Evolutionary conservation across 2,329 filamentous ascomycete species (phyloP).

Genomic region (Aulographum hederae): DNA sequence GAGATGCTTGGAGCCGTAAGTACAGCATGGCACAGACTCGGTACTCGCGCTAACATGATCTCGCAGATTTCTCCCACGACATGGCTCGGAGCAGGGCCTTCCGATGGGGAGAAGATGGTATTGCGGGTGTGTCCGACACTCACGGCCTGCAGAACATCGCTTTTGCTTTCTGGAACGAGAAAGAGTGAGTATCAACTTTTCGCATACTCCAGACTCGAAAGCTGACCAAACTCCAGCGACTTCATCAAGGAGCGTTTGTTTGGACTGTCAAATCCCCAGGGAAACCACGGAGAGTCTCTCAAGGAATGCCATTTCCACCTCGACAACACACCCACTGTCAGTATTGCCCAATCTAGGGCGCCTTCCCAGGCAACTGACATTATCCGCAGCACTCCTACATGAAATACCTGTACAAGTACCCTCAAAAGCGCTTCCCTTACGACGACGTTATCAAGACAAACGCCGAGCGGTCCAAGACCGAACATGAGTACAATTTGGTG

Average conservation of each 20-base stretch:
- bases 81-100: conserved; percentile 77
- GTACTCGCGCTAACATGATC: too few relatives aligned
- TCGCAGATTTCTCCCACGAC: conserved; percentile 76
- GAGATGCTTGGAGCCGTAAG: conserved; percentile 91
- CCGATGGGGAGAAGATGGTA: conserved; percentile 93
- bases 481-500: conserved; percentile 79
- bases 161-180: conserved; percentile 94
- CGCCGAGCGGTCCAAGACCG: conserved; percentile 52
- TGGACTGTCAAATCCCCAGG: conserved; percentile 86
- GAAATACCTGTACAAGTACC: conserved; percentile 97
- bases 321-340: conserved; percentile 69
- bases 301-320: conserved; percentile 95
- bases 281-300: conserved; percentile 91
- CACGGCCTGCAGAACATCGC: conserved; percentile 85
- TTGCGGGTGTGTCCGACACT: conserved; percentile 86
- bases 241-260: conserved; percentile 93
- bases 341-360: conserved; percentile 11
- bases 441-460: conserved; percentile 75
- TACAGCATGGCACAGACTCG: conserved; percentile 10
- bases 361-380: conserved; percentile 2
- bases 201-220: too few relatives aligned
- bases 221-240: conserved; percentile 36
- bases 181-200: too few relatives aligned
- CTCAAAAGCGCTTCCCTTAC: conserved; percentile 82
- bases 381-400: conserved; percentile 77